phyloP scores from a whole-genome alignment of 371 early-diverging fungal species.

The Synchytrium microbalum region DNA sequence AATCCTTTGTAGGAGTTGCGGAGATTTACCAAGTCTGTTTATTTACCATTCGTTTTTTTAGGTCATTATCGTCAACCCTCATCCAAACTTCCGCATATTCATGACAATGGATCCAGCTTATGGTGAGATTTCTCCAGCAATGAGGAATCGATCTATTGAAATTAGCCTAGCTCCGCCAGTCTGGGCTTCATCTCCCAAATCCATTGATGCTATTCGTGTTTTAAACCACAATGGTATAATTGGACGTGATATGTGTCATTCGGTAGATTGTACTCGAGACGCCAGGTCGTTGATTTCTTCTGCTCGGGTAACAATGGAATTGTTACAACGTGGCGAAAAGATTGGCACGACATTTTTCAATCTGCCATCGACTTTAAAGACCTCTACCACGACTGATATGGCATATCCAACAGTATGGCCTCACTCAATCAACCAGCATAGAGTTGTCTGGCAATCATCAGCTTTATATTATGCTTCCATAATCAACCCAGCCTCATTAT shows the following conservation, averaged over 20 bases:
- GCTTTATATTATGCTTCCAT: not conserved
- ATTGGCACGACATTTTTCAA: no score
- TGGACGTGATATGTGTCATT: not conserved
- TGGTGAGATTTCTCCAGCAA: slow-evolving; percentile 93
- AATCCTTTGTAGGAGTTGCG: not conserved
- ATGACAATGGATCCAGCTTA: slow-evolving; percentile 94
- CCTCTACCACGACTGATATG: no score
- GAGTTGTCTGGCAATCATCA: not conserved
- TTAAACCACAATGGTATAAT: not conserved
- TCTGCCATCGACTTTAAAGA: no score
- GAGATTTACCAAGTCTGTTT: no score
- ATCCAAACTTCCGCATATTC: slow-evolving; percentile 95
- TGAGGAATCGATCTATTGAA: slow-evolving; percentile 95
- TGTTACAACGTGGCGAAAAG: not conserved
- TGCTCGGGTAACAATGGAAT: not conserved
- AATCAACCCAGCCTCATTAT: no score
- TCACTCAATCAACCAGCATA: not conserved
- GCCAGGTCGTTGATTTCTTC: not conserved
- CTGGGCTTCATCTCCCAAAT: not conserved
- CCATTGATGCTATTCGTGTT: not conserved
- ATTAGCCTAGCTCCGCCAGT: slow-evolving; percentile 35
- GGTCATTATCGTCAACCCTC: slow-evolving; percentile 78
- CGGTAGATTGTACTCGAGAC: not conserved
- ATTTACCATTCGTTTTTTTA: not conserved
- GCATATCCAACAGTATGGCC: not conserved